Evolutionary conservation across 2,329 filamentous ascomycete genomes (phyloP), one percentile per base, ranked within the genome.

Genomic region (Monosporascus sp.): DNA sequence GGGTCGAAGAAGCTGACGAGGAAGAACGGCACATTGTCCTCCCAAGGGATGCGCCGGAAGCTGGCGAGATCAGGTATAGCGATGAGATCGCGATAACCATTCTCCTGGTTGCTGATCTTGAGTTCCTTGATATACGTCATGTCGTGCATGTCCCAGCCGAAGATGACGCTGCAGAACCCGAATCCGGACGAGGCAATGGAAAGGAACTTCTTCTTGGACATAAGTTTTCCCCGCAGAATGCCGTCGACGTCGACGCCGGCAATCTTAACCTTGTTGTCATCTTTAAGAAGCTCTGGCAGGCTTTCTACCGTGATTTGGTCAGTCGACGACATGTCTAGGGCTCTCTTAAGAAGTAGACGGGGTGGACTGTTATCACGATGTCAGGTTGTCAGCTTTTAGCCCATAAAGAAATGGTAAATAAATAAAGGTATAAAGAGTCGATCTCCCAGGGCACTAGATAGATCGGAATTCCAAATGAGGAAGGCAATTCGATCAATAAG

Each of bases 121-220:
- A 91, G 77, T 68, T 92, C 88, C 59, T 80, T 80, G 68, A 86
- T 87, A 70, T 92, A 93, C 34, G 86, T 89, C 69, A 83, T 77
- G 63, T 94, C 89, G 65, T 93, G 89, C 87, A 92, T 92, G 65
- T 93, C 89, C 89, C 89, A 93, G 63, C 89, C 88, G 65, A 92
- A 93, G 60, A 92, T 81, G 53, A 91, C 88, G 15, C 86, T 90
- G 74, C 89, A 92, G 75, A 93, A 92, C 18, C 89, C 89, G 60
- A 93, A 93, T 22, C 89, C 89, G 52, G 86, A 82, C 54, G 83
- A 73, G 6, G 84, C 84, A 50, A 91, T 82, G 5, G 85, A 86
- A 27, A 92, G 73, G 68, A 93, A 93, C 73, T 94, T 93, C 68
- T 85, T 85, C 76, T 92, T 91, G 58, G 86, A 86, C 70, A 93